Conservation (phyloP, 2,329 filamentous ascomycete species). For the Stenocarpella maydis region DNA sequence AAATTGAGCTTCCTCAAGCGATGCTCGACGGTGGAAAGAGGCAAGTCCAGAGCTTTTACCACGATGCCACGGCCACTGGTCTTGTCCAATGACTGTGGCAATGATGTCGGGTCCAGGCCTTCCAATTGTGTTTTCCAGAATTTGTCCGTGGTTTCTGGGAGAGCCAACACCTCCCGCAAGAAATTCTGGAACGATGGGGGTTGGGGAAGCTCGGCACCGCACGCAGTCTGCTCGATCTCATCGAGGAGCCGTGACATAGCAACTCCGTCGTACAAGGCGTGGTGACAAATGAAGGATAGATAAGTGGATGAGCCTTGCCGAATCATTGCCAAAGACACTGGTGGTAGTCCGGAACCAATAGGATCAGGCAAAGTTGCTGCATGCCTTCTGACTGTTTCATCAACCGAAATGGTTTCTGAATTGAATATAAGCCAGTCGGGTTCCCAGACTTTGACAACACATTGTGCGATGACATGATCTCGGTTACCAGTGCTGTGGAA, state of each 20-base stretch:
- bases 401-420: constrained; percentile 42
- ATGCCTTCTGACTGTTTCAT: constrained; percentile 51
- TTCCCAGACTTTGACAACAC: constrained; percentile 63
- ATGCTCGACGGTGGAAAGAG: constrained; percentile 56
- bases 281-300: constrained; percentile 69
- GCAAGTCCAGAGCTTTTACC: constrained; percentile 43
- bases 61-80: constrained; percentile 32
- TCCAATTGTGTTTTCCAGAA: constrained; percentile 73
- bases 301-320: constrained; percentile 43
- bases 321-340: constrained; percentile 55
- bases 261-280: constrained; percentile 86
- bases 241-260: constrained; percentile 74
- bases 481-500: constrained; percentile 73
- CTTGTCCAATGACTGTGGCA: constrained; percentile 12
- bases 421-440: constrained; percentile 52
- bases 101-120: constrained; percentile 51
- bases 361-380: constrained; percentile 47
- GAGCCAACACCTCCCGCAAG: constrained; percentile 63
- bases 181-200: constrained; percentile 69
- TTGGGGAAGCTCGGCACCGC: constrained; percentile 53
- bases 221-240: constrained; percentile 72
- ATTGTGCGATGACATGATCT: constrained; percentile 73
- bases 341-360: constrained; percentile 55
- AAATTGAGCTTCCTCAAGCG: constrained; percentile 62
- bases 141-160: constrained; percentile 57